Conservation (phyloP, 2,329 filamentous ascomycete genomes). For the Aspergillus piperis region DNA sequence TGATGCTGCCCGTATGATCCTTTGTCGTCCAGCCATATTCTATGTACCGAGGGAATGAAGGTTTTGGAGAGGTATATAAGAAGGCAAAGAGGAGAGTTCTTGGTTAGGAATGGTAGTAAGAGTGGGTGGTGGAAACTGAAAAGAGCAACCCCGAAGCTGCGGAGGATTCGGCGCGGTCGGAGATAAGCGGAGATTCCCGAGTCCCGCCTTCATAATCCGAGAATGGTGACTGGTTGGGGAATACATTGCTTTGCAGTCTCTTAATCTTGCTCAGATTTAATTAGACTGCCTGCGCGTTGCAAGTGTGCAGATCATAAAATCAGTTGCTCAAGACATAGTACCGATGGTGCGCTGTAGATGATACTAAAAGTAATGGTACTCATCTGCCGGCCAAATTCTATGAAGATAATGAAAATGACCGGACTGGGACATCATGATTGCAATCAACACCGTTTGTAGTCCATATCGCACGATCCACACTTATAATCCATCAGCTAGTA, state of each 20-base stretch:
- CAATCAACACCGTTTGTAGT: too few species aligned
- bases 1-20: background rate
- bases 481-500: too few species aligned
- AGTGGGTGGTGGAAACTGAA: background rate
- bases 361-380: too few species aligned
- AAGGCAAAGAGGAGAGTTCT: background rate
- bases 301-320: too few species aligned
- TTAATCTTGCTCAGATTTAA: background rate
- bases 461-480: too few species aligned
- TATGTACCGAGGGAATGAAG: too few species aligned
- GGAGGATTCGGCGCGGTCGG: background rate
- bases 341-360: too few species aligned
- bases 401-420: too few species aligned
- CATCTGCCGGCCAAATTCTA: too few species aligned
- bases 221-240: background rate
- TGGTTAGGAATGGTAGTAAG: background rate
- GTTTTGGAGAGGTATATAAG: background rate
- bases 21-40: background rate
- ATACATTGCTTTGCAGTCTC: background rate
- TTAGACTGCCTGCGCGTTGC: background rate
- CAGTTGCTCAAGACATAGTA: too few species aligned
- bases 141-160: background rate
- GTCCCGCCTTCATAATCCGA: slow-evolving; percentile 5
- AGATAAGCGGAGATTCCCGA: background rate
- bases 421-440: too few species aligned